Evolutionary conservation across 495 filamentous ascomycete genomes (phyloP).

Genomic region (Penicillium lividum): DNA sequence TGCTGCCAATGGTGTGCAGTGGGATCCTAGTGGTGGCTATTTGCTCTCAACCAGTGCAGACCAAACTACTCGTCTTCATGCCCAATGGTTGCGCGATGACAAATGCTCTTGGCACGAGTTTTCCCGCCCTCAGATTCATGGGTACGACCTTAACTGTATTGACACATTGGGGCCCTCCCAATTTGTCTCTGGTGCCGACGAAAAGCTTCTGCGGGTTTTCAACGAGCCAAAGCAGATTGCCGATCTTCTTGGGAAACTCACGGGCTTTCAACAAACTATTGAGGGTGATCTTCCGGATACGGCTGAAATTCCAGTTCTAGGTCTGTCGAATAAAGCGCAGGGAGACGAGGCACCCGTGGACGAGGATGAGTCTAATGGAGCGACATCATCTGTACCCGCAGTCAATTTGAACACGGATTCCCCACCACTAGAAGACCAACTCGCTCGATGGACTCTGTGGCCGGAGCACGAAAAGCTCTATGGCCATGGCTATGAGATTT

Average conservation of each 20-base stretch:
- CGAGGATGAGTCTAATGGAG: conserved; percentile 40
- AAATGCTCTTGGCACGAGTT: conserved; percentile 86
- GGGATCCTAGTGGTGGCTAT: conserved; percentile 82
- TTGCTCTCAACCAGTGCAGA: conserved; percentile 86
- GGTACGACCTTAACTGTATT: conserved; percentile 96
- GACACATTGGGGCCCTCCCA: conserved; percentile 65
- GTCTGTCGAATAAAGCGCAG: conserved; percentile 93
- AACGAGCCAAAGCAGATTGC: conserved; percentile 85
- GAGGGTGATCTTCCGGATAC: conserved; percentile 70
- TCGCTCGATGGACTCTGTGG: conserved; percentile 90
- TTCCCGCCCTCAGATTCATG: conserved; percentile 93
- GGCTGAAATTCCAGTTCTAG: conserved; percentile 90
- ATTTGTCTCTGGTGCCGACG: conserved; percentile 96
- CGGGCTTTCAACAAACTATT: conserved; percentile 52
- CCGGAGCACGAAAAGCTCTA: conserved; percentile 97
- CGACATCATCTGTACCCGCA: conserved; percentile 22
- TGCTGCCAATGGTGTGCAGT: conserved; percentile 75
- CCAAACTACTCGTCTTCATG: conserved; percentile 91
- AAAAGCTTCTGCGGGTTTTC: conserved; percentile 95
- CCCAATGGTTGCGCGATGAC: conserved; percentile 68
- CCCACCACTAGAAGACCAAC: conserved; percentile 85
- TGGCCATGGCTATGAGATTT: conserved; percentile 98
- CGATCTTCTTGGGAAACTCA: conserved; percentile 65
- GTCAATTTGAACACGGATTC: conserved; percentile 50
- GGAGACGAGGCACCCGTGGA: conserved; percentile 53